Conservation (phyloP, 2,329 filamentous ascomycete species). For the Colletotrichum tamarilloi region DNA sequence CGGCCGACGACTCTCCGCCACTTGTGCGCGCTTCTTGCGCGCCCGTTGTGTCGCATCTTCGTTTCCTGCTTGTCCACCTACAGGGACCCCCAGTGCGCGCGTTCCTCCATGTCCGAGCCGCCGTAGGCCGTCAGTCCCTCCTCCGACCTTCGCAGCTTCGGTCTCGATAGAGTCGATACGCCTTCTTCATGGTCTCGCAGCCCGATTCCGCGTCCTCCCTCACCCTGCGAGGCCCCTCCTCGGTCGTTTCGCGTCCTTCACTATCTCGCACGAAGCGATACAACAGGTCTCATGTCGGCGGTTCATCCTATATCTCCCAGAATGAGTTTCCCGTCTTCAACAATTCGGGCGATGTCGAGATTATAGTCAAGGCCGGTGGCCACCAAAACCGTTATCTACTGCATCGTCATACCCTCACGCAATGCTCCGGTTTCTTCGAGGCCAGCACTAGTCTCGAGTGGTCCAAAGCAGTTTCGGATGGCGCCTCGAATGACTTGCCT, state of each 20-base stretch:
- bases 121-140: constrained; percentile 2
- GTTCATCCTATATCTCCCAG: constrained; percentile 74
- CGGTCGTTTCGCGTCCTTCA: constrained; percentile 73
- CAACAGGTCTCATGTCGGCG: constrained; percentile 83
- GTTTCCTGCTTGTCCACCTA: not conserved
- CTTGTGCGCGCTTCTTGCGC: not conserved
- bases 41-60: not conserved
- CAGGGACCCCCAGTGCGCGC: not conserved
- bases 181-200: constrained; percentile 70
- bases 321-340: constrained; percentile 96
- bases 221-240: constrained; percentile 68
- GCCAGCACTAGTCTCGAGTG: constrained; percentile 85
- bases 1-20: not conserved
- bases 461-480: constrained; percentile 58
- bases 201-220: constrained; percentile 65
- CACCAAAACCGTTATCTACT: constrained; percentile 87
- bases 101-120: constrained; percentile 21
- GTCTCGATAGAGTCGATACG: constrained; percentile 22
- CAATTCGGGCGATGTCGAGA: constrained; percentile 92
- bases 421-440: constrained; percentile 95
- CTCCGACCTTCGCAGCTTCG: constrained; percentile 4
- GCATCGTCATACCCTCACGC: constrained; percentile 86
- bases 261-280: constrained; percentile 74
- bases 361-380: constrained; percentile 76
- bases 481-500: constrained; percentile 58